A percentile compares a stretch with the other conserved stretches of the same genome.
These are phyloP conservation scores for Penicillium psychrofluorescens DNA, from an alignment of 495 filamentous ascomycete genomes.

Conservation along the genomic window DNA sequence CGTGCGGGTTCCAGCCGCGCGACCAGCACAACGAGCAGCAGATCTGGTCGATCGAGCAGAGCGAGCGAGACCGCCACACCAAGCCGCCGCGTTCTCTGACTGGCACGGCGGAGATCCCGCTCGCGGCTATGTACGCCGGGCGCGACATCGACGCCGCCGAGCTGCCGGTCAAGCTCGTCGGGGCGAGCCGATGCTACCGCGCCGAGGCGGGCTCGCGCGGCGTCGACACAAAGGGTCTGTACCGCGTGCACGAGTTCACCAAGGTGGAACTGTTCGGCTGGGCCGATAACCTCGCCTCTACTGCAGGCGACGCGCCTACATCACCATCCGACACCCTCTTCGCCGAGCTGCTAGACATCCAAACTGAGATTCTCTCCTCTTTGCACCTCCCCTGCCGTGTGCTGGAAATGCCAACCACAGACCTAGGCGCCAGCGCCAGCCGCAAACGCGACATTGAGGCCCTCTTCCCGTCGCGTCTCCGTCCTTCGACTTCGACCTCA, in stretches of 20 bases:
- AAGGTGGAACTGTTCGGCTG: conserved; percentile 97
- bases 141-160: conserved; percentile 51
- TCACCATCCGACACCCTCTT: conserved; percentile 50
- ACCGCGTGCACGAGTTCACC: conserved; percentile 98
- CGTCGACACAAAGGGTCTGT: conserved; percentile 85
- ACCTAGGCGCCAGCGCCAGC: conserved; percentile 79
- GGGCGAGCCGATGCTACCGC: conserved; percentile 80
- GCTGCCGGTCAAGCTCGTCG: conserved; percentile 72
- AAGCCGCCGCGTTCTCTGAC: conserved; percentile 68
- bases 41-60: conserved; percentile 70
- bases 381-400: conserved; percentile 82
- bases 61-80: conserved; percentile 43
- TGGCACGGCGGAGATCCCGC: conserved; percentile 88
- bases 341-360: conserved; percentile 74
- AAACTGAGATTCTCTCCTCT: conserved; percentile 68
- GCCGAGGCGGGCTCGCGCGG: conserved; percentile 90
- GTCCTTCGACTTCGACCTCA: conserved; percentile 3
- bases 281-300: conserved; percentile 42
- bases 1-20: conserved; percentile 89
- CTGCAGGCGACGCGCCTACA: conserved; percentile 2
- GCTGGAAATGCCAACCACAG: conserved; percentile 82
- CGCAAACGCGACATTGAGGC: conserved; percentile 92
- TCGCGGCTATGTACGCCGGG: conserved; percentile 84
- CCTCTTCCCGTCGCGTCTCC: conserved; percentile 76
- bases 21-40: conserved; percentile 89